Base-by-base conservation (phyloP, 805 yeast species). In the Maudiozyma barnettii region DNA sequence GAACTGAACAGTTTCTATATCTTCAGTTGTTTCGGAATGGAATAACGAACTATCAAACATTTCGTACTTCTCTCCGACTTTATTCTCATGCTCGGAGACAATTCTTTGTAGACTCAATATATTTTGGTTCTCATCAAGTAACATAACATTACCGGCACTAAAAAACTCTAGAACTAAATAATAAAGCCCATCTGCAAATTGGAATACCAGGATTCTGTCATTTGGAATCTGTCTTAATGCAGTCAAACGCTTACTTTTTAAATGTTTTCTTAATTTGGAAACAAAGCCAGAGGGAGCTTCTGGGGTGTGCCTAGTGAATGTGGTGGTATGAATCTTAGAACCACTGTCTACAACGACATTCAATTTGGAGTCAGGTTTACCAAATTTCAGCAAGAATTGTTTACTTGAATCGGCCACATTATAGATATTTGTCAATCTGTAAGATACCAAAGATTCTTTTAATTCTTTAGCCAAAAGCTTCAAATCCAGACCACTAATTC, bases 141-240 rank as follows among this genome's bases (percentile, higher is more conserved):
- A 70, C 18, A 91, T 69, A 46, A 91, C 77, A 60, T 91, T 91
- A 23, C 99, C 99, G 2, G 96, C 96, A 60, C 96, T 85, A 69
- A 90, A 91, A 58, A 91, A 91, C 64, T 91, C 99, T 45, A 91
- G 65, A 0, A 87, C 95, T 53, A 91, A 68, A 55, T 84, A 82
- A 58, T 68, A 80, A 45, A 77, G 57, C 2, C 96, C 96, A 57
- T 87, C 95, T 41, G 90, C 80, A 66, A 91, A 91, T 50, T 86
- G 80, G 41, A 91, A 64, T 0, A 89, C 95, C 40, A 87, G 70
- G n/a, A 87, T 78, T 63, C 98, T 75, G 60, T 89, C 96, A 57
- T 80, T 77, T 0, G 80, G 82, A 4, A 91, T 77, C 54, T 89
- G 95, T 53, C 75, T 77, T 40, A 91, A 68, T 35, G 76, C 75